Base-by-base conservation (phyloP, 1,284 basidiomycete genomes). In the Cryptococcus hybrid region DNA sequence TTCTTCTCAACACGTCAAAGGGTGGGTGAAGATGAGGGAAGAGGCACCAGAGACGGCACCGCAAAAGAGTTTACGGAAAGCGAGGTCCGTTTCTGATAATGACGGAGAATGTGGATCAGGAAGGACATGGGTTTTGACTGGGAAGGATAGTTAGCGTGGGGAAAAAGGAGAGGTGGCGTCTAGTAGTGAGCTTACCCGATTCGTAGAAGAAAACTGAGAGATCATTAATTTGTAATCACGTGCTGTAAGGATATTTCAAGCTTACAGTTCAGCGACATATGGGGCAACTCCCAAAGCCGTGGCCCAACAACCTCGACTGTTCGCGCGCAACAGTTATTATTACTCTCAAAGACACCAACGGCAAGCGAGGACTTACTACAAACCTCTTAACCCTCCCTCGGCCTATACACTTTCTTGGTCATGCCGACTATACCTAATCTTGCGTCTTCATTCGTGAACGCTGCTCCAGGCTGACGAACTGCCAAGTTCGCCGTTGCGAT, bases 21-120 rank as follows among this genome's bases (percentile, higher is more conserved):
- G 95, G 73, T 96, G 97, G 6, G 95, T 98, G 67, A 97, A 78
- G 39, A 92, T 92, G 75, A 98, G 91, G 36, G 90, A 92, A 66
- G 96, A 88, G 18, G 87, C 78, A 2, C 83, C 83, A 0, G 82
- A 82, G 5, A 81, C 58, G 0, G 79, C 82, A 8, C 82, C 82
- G 56, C 81, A 82, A 0, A 61, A 63, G 15, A 84, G 73, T 65
- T 73, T 76, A 30, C 70, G 68, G 2, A 58, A 38, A 7, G 68
- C 68, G n/a, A 71, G 62, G 39, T 71, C 69, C 45, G 62, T 50
- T 38, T 72, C 71, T 49, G 62, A 59, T 15, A 54, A 43, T 9
- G 24, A 24, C 24, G 18, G 44, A 7, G 50, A 35, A 18, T 66
- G 57, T 43, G 57, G 53, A 24, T 59, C 18, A 1, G 72, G 71